These are phyloP conservation scores for Fusarium sp. DNA, from an alignment of 2,329 filamentous ascomycete genomes.

Conservation along the genomic window DNA sequence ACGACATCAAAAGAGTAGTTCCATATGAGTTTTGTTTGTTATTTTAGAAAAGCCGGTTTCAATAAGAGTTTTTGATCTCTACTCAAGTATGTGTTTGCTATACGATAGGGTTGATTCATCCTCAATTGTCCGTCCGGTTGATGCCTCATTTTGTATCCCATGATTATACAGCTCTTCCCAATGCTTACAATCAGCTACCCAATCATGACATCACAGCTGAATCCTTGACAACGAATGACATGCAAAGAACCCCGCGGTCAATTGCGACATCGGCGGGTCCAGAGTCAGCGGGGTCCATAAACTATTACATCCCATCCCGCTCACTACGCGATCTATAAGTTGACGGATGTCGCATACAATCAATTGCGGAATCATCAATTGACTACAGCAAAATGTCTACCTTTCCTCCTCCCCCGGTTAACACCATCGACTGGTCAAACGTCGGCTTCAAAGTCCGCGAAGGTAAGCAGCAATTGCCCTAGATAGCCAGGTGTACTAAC, in stretches of 20 bases:
- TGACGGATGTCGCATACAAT: no score
- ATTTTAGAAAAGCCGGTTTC: background rate
- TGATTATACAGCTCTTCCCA: background rate
- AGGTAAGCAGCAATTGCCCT: constrained; percentile 62
- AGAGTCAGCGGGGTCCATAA: constrained; percentile 11
- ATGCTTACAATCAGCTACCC: background rate
- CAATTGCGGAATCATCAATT: no score
- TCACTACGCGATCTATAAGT: background rate
- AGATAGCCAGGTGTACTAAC: background rate
- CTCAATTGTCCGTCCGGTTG: background rate
- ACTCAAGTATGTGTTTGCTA: background rate
- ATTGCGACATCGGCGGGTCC: constrained; percentile 41
- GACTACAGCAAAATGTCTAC: constrained; percentile 55
- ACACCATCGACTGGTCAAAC: constrained; percentile 91
- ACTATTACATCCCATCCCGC: background rate
- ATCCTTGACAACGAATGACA: constrained; percentile 31
- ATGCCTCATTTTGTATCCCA: no score
- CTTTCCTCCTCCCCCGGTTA: constrained; percentile 82
- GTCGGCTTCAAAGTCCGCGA: constrained; percentile 94
- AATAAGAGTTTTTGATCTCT: constrained; percentile 20
- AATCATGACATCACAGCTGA: constrained; percentile 37
- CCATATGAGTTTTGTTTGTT: constrained; percentile 2
- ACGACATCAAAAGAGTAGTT: constrained; percentile 32
- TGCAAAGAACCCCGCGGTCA: constrained; percentile 32
- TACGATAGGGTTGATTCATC: background rate